phyloP scores from a whole-genome alignment of 2,329 filamentous ascomycete genomes.

The Teratosphaeriaceae sp. region DNA sequence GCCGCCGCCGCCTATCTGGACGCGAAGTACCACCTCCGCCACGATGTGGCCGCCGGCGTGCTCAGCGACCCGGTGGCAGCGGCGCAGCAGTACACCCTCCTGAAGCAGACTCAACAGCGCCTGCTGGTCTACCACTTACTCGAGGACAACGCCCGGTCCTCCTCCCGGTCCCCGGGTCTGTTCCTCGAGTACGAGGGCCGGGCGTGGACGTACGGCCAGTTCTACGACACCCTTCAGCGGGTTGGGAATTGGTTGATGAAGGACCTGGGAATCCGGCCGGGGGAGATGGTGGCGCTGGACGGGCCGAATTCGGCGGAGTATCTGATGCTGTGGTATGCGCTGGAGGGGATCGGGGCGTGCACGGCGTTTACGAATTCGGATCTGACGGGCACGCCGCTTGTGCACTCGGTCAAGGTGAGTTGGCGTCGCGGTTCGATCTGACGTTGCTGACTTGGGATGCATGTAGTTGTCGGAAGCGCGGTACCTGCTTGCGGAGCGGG shows the following conservation, averaged over 20 bases:
- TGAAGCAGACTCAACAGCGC: constrained; percentile 13
- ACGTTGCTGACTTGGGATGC: background rate
- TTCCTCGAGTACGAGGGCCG: constrained; percentile 24
- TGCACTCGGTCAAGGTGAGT: constrained; percentile 32
- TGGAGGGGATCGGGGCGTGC: constrained; percentile 52
- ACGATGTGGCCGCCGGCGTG: constrained; percentile 46
- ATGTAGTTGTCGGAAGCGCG: constrained; percentile 20
- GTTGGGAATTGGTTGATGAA: constrained; percentile 69
- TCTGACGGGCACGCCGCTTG: constrained; percentile 26
- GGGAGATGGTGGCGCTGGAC: constrained; percentile 29
- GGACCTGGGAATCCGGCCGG: constrained; percentile 35
- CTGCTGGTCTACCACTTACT: constrained; percentile 22
- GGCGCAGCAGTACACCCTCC: constrained; percentile 18
- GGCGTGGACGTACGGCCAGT: constrained; percentile 64
- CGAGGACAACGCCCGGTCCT: constrained; percentile 19
- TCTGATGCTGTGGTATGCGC: constrained; percentile 32
- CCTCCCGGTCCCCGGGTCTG: constrained; percentile 12
- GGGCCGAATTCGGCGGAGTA: constrained; percentile 30
- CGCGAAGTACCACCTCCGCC: constrained; percentile 59
- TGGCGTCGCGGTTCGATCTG: background rate
- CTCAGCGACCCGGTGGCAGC: constrained; percentile 16
- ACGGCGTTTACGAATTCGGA: constrained; percentile 30
- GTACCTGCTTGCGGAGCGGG: constrained; percentile 21
- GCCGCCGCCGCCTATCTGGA: constrained; percentile 52
- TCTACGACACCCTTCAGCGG: constrained; percentile 61